These are phyloP conservation scores for Dioszegia crocea DNA, from an alignment of 768 basidiomycete genomes.

Conservation along the genomic window DNA sequence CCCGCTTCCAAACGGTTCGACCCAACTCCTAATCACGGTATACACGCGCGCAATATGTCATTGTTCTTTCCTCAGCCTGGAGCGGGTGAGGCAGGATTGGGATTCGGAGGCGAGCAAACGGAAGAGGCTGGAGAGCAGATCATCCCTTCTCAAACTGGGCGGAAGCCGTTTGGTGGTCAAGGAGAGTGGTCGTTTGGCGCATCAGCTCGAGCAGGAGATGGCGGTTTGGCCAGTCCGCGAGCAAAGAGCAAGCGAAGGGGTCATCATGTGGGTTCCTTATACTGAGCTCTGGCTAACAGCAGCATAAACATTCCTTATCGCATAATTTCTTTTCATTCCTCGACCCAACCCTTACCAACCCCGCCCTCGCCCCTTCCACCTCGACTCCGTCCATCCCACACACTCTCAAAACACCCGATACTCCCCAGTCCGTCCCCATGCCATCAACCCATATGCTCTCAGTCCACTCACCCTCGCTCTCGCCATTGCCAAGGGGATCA, in stretches of 20 bases:
- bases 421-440: slow-evolving; percentile 42
- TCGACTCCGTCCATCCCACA: slow-evolving; percentile 7
- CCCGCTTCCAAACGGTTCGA: not conserved
- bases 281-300: slow-evolving; percentile 30
- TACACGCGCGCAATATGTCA: slow-evolving; percentile 88
- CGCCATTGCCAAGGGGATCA: slow-evolving; percentile 19
- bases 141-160: slow-evolving; percentile 30
- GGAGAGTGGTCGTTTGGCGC: slow-evolving; percentile 50
- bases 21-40: slow-evolving; percentile 33
- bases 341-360: slow-evolving; percentile 58
- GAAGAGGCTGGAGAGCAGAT: slow-evolving; percentile 52
- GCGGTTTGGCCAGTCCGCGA: slow-evolving; percentile 16
- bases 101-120: slow-evolving; percentile 29
- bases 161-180: slow-evolving; percentile 63
- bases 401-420: slow-evolving; percentile 17
- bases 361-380: slow-evolving; percentile 18
- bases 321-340: slow-evolving; percentile 96
- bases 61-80: slow-evolving; percentile 85
- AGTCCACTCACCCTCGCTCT: slow-evolving; percentile 19
- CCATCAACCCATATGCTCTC: slow-evolving; percentile 21
- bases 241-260: slow-evolving; percentile 43
- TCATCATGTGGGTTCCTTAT: slow-evolving; percentile 43
- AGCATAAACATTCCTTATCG: slow-evolving; percentile 89
- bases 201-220: not conserved
- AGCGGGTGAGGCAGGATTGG: slow-evolving; percentile 50